Percentiles rank a stretch among this genome's conserved stretches.
Conservation (phyloP, 2,329 filamentous ascomycete genomes). For the Alternaria dauci region DNA sequence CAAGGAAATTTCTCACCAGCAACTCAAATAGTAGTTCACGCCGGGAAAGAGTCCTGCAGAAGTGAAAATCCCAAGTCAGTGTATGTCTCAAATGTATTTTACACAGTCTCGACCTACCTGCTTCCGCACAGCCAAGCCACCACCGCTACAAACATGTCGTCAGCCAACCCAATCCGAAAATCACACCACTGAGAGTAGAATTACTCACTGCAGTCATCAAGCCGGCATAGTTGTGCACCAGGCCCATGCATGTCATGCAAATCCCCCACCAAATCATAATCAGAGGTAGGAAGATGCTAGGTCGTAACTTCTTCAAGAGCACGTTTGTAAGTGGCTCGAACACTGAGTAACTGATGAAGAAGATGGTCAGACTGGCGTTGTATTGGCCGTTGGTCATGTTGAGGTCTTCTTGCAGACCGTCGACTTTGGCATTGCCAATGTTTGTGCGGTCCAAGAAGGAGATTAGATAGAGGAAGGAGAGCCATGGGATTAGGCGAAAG, state of each 20-base stretch:
- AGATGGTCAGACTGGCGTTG: constrained; percentile 79
- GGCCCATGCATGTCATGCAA: constrained; percentile 73
- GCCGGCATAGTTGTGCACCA: constrained; percentile 69
- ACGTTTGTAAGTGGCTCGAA: constrained; percentile 83
- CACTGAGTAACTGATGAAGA: constrained; percentile 84
- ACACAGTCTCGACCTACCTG: constrained; percentile 56
- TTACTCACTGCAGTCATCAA: constrained; percentile 65
- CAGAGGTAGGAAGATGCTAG: constrained; percentile 79
- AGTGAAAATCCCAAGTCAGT: too few relatives aligned
- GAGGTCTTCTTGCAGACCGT: constrained; percentile 66
- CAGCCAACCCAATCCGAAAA: neutral
- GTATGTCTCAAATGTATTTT: too few relatives aligned
- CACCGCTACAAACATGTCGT: constrained; percentile 42
- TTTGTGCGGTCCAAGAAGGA: constrained; percentile 78
- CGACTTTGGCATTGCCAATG: constrained; percentile 75
- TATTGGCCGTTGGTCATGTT: constrained; percentile 71
- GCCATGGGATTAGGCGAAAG: constrained; percentile 68
- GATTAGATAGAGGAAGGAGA: constrained; percentile 76
- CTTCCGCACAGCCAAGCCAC: constrained; percentile 76
- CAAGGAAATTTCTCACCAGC: constrained; percentile 61
- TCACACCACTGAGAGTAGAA: too few relatives aligned
- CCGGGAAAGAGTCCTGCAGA: constrained; percentile 59
- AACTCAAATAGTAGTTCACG: constrained; percentile 81
- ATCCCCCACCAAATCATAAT: constrained; percentile 76
- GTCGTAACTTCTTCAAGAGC: constrained; percentile 77